Evolutionary conservation across 1,284 basidiomycete species (phyloP).

Genomic region (Athelia psychrophila): DNA sequence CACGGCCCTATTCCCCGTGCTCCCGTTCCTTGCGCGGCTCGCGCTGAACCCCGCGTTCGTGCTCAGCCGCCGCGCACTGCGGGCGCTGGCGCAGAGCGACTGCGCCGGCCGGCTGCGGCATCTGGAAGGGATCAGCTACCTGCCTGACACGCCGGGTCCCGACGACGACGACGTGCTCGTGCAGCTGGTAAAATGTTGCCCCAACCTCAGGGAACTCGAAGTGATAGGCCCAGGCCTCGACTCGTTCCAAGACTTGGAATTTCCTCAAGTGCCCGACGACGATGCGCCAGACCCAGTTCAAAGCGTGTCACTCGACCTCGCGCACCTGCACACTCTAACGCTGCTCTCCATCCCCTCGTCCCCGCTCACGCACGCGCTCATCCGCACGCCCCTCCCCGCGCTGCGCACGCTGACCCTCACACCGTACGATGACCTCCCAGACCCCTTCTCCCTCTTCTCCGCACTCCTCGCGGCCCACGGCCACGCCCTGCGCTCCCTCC

Average conservation of each 20-base stretch:
- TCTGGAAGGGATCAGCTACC: slow-evolving; percentile 62
- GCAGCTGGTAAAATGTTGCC: slow-evolving; percentile 53
- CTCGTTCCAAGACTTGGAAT: slow-evolving; percentile 43
- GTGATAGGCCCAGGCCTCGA: slow-evolving; percentile 60
- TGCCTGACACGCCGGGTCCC: slow-evolving; percentile 20
- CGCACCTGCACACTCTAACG: slow-evolving; percentile 59
- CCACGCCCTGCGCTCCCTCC: slow-evolving; percentile 53
- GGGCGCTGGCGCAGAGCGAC: slow-evolving; percentile 52
- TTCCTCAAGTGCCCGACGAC: slow-evolving; percentile 20
- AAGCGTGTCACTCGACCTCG: slow-evolving; percentile 46
- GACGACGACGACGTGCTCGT: slow-evolving; percentile 48
- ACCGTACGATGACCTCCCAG: slow-evolving; percentile 64
- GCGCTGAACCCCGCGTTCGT: slow-evolving; percentile 59
- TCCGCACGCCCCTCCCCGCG: slow-evolving; percentile 59
- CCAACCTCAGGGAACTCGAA: slow-evolving; percentile 64
- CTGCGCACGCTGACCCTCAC: slow-evolving; percentile 73
- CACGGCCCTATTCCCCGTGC: slow-evolving; percentile 61
- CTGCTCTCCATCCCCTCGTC: slow-evolving; percentile 68
- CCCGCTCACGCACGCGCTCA: slow-evolving; percentile 58
- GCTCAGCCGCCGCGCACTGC: slow-evolving; percentile 57
- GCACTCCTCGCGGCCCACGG: slow-evolving; percentile 69
- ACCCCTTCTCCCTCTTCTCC: slow-evolving; percentile 53
- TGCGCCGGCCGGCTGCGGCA: slow-evolving; percentile 50
- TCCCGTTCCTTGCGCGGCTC: slow-evolving; percentile 65
- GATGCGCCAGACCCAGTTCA: slow-evolving; percentile 19